phyloP scores from a whole-genome alignment of 2,329 filamentous ascomycete genomes.

The Pseudogymnoascus sp. region DNA sequence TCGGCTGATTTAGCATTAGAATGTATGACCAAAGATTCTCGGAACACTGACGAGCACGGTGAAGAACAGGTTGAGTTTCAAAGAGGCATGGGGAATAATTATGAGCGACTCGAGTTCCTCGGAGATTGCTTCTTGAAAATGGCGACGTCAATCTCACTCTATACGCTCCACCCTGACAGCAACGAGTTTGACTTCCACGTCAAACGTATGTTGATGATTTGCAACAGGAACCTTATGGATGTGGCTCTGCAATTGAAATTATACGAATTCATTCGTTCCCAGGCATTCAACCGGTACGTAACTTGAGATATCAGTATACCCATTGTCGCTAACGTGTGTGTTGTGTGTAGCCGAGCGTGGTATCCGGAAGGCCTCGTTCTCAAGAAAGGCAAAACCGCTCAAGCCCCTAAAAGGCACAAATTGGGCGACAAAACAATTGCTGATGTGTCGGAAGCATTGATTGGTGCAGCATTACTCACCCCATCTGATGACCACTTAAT shows the following conservation, averaged over 20 bases:
- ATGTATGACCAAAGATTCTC: slow-evolving; percentile 86
- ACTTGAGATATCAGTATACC: neutral
- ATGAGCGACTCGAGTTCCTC: slow-evolving; percentile 87
- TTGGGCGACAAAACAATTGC: slow-evolving; percentile 86
- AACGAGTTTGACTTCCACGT: slow-evolving; percentile 86
- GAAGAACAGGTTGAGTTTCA: slow-evolving; percentile 65
- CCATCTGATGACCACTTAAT: slow-evolving; percentile 35
- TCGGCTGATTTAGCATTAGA: slow-evolving; percentile 68
- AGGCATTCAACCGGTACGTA: slow-evolving; percentile 62
- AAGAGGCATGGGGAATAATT: slow-evolving; percentile 84
- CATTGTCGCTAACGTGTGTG: neutral
- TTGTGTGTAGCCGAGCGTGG: slow-evolving; percentile 58
- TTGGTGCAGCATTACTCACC: slow-evolving; percentile 70
- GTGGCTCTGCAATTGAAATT: slow-evolving; percentile 57
- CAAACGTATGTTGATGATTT: slow-evolving; percentile 81
- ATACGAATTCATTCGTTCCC: slow-evolving; percentile 74
- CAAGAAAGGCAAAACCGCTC: slow-evolving; percentile 60
- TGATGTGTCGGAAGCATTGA: slow-evolving; percentile 89
- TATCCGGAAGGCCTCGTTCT: slow-evolving; percentile 75
- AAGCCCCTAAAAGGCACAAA: slow-evolving; percentile 49
- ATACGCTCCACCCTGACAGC: slow-evolving; percentile 64
- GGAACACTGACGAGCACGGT: slow-evolving; percentile 68
- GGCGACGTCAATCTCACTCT: slow-evolving; percentile 84
- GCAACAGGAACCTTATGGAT: slow-evolving; percentile 83
- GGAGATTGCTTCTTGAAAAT: slow-evolving; percentile 94